Conservation (phyloP, 805 yeast species). For the Ogataea corticis region DNA sequence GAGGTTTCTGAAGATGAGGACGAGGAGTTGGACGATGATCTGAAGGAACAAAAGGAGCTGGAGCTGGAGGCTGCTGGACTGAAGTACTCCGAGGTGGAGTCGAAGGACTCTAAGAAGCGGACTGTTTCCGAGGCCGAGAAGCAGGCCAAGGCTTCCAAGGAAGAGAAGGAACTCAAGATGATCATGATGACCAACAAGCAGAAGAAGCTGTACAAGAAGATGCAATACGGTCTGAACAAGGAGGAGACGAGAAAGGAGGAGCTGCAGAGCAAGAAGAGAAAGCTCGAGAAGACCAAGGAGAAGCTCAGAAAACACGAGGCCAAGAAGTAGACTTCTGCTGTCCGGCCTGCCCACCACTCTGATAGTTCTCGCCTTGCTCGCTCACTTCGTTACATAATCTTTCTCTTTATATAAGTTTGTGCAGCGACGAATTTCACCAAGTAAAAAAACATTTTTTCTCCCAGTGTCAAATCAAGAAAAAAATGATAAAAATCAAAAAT, state of each 20-base stretch:
- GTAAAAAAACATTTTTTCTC: no score
- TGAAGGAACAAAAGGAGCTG: conserved; percentile 72
- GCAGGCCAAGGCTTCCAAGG: conserved; percentile 50
- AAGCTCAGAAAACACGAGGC: conserved; percentile 2
- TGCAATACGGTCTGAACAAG: conserved; percentile 88
- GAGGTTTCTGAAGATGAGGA: conserved; percentile 53
- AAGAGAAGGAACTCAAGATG: conserved; percentile 89
- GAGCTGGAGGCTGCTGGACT: conserved; percentile 92
- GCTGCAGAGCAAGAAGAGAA: conserved; percentile 67
- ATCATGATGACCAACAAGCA: conserved; percentile 98
- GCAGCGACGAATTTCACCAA: no score
- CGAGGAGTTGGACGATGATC: conserved; percentile 54
- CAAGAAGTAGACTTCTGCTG: background rate
- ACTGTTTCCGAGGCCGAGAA: conserved; percentile 43
- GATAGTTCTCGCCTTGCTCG: no score
- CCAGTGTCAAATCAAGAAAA: no score
- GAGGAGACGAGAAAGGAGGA: conserved; percentile 74
- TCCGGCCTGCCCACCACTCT: no score
- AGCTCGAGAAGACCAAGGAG: conserved; percentile 61
- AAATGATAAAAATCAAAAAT: no score
- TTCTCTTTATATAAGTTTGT: no score
- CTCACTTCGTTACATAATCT: no score
- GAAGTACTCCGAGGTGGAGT: conserved; percentile 61
- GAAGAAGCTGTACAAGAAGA: conserved; percentile 88
- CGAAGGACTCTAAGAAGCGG: conserved; percentile 34